Evolutionary conservation across 768 basidiomycete species (phyloP).

Genomic region (Russula abietina): DNA sequence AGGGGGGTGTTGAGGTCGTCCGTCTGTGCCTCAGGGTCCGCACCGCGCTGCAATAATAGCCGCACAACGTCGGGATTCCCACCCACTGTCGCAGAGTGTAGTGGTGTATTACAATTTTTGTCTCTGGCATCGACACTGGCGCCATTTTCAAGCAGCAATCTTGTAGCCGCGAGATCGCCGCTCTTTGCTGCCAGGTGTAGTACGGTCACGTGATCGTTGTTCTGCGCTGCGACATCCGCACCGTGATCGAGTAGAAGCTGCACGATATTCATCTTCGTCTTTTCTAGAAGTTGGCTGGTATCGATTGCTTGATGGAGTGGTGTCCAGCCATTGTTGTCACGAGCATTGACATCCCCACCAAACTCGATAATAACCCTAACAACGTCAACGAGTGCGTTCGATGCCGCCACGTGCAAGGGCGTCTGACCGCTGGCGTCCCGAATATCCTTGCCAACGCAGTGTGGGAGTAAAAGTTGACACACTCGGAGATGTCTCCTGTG

Average conservation of each 20-base stretch:
- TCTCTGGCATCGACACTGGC: neutral
- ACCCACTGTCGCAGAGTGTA: neutral
- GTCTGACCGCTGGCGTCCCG: neutral
- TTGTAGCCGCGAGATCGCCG: neutral
- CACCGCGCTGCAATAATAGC: neutral
- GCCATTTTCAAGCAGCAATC: neutral
- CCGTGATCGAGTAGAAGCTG: neutral
- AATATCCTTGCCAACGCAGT: neutral
- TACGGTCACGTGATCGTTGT: neutral
- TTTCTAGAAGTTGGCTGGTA: too few species aligned
- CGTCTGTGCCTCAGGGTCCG: neutral
- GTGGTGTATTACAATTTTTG: neutral
- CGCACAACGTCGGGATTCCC: neutral
- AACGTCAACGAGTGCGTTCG: neutral
- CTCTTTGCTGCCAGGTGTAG: neutral
- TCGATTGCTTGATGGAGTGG: neutral
- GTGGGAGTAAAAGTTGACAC: neutral
- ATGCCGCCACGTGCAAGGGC: neutral
- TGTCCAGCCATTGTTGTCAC: neutral
- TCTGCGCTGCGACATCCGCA: neutral
- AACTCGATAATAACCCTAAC: neutral
- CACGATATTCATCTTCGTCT: neutral
- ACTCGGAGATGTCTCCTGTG: neutral
- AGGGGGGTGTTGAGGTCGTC: neutral
- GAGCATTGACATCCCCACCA: neutral